Evolutionary conservation across 1,284 basidiomycete species (phyloP), one percentile per base, ranked within the genome.

Genomic region (Irpex sp.): DNA sequence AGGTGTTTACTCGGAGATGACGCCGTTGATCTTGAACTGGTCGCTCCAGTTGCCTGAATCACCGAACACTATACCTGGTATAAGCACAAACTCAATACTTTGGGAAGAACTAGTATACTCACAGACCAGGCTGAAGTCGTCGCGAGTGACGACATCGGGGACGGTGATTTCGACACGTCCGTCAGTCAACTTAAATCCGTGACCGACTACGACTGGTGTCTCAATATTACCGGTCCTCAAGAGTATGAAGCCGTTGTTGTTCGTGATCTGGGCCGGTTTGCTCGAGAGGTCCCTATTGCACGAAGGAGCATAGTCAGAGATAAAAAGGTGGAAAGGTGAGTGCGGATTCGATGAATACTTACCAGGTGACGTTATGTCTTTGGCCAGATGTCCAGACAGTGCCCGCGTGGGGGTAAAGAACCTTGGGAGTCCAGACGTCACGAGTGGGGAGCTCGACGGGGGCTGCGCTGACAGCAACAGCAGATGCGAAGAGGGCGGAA

Each of bases 51-150:
- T 65, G 7, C 61, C 64, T 5, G 59, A 61, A 49, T 65, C 64
- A 15, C 64, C 64, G 55, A 65, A 65, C 31, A 65, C 64, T 65
- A 34, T 8, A 52, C 8, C 11, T 52, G 17, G 8, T 19, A 17
- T 17, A 52, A 52, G 21, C 17, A 13, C 17, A 21, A 52, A 5
- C 17, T 52, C 31, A 17, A 51, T 17, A 6, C 11, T 17, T 2
- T 51, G 7, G 7, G 17, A 51, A n/a, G 5, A 6, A 19, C 48
- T 11, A 13, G 51, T 5, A 62, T n/a, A 78, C 79, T 74, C 64
- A 83, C 81, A 70, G 63, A 83, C 75, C 40, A 85, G 70, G 62
- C 76, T 75, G 68, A 82, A 85, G 63, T 78, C 72, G 38, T 73
- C 66, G 9, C 78, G 81, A 5, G 78, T 71, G 2, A 65, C 38